Base-by-base conservation (phyloP, 495 filamentous ascomycete genomes). In the Geoglossum glabrum region DNA sequence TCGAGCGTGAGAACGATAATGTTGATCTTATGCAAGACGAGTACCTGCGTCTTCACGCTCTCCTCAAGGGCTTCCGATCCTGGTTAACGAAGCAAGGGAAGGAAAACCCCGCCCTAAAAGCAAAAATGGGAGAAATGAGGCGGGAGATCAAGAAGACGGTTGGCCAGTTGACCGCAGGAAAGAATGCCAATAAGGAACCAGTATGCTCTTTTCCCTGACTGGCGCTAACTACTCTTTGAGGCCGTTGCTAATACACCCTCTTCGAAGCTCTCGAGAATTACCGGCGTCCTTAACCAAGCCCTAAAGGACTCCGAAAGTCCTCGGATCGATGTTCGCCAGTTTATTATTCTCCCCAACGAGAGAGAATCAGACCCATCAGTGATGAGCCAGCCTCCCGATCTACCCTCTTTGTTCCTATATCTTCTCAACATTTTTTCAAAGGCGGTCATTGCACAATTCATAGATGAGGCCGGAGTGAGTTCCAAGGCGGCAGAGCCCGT, bases 401-500 rank as follows among this genome's bases (percentile, higher is more conserved):
- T 77, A 21, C 82, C 90, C 0, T 79, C 79, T 0, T 66, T 90
- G 6, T 81, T 95, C 57, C 68, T 97, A 33, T 97, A 90, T 67
- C 75, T 85, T 1, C 72, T 96, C 46, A 93, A 90, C 63, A 79
- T 86, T 21, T 82, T 97, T 59, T 71, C 83, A 47, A 99, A 99
- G 68, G 71, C 73, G 27, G 70, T 86, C 55, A 76, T 95, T 54
- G 71, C 73, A 0, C 88, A 94, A 55, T 84, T 90, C 60, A 74
- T 86, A 57, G 75, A 75, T 58, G 89, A 96, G 67, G 83, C 80
- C 10, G 78, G 79, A 25, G 77, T 82, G 26, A 79, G 82, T 45
- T 77, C 79, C 0, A 78, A 77, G 27, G 76, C 80, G 30, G 90
- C 90, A 9, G 87, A 95, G 61, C 84, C 87, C 0, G 73, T 97